Evolutionary conservation across 1,284 basidiomycete genomes (phyloP).

Genomic region (Kalmanozyma brasiliensis): DNA sequence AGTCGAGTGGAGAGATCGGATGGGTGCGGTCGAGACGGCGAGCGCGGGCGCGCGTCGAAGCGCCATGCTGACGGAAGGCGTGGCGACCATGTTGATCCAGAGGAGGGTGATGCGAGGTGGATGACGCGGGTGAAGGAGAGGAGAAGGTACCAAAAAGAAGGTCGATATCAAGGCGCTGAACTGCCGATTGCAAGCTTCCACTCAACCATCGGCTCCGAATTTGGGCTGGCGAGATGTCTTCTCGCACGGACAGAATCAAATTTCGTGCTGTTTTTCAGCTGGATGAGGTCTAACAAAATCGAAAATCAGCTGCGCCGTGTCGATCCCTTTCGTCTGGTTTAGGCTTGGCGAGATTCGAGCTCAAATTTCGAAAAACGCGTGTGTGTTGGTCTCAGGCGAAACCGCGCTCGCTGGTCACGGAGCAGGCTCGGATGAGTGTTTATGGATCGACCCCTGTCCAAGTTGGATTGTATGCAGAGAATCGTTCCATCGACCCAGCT

Average conservation of each 20-base stretch:
- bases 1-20: conserved; percentile 45
- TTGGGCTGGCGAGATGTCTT: no score
- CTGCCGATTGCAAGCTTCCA: no score
- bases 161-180: no score
- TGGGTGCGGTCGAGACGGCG: conserved; percentile 10
- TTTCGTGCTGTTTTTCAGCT: no score
- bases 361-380: no score
- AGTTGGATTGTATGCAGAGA: conserved; percentile 20
- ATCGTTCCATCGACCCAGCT: conserved; percentile 26
- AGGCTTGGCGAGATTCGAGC: no score
- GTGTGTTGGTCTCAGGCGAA: no score
- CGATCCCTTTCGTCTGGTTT: no score
- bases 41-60: conserved; percentile 25
- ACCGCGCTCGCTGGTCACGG: no score
- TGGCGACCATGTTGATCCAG: conserved; percentile 27
- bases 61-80: conserved; percentile 15
- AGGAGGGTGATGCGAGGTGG: neutral
- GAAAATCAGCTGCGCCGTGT: no score
- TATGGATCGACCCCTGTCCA: neutral
- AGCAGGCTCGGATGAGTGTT: conserved; percentile 4
- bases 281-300: no score
- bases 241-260: no score
- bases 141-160: conserved; percentile 10
- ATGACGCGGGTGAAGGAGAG: conserved; percentile 7
- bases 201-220: neutral